Conservation (phyloP, 1,139 yeast species). For the Blastobotrys persicus region DNA sequence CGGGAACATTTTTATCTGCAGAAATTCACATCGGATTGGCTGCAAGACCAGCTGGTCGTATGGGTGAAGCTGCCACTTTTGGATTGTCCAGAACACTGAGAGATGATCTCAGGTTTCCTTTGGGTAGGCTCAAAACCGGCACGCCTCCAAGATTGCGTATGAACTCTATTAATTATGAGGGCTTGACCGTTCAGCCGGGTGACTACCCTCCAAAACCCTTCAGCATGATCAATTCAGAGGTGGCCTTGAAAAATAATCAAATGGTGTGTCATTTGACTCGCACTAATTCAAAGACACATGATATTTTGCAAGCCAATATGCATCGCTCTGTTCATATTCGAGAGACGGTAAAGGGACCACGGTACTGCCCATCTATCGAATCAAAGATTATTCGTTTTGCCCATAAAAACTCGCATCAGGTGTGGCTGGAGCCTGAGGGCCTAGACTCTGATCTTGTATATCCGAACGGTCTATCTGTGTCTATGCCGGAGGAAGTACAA, state of each 20-base stretch:
- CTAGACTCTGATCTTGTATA: conserved; percentile 78
- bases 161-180: conserved; percentile 63
- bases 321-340: conserved; percentile 84
- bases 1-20: conserved; percentile 93
- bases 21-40: conserved; percentile 89
- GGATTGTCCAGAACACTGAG: conserved; percentile 79
- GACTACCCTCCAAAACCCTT: conserved; percentile 85
- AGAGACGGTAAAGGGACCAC: conserved; percentile 93
- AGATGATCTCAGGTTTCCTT: conserved; percentile 65
- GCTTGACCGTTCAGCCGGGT: conserved; percentile 66
- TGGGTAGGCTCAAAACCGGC: conserved; percentile 94
- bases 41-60: conserved; percentile 83
- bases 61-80: conserved; percentile 88
- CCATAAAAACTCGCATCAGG: conserved; percentile 69
- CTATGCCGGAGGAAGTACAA: conserved; percentile 96
- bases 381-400: conserved; percentile 81
- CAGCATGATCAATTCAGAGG: conserved; percentile 74
- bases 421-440: conserved; percentile 98
- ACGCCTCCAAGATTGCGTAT: conserved; percentile 89
- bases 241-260: conserved; percentile 51
- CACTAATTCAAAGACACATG: conserved; percentile 75
- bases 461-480: conserved; percentile 94
- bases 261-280: conserved; percentile 71
- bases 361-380: conserved; percentile 97
- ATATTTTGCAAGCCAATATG: conserved; percentile 63